Conservation (phyloP, 2,329 filamentous ascomycete species). For the Mollisiaceae sp. region DNA sequence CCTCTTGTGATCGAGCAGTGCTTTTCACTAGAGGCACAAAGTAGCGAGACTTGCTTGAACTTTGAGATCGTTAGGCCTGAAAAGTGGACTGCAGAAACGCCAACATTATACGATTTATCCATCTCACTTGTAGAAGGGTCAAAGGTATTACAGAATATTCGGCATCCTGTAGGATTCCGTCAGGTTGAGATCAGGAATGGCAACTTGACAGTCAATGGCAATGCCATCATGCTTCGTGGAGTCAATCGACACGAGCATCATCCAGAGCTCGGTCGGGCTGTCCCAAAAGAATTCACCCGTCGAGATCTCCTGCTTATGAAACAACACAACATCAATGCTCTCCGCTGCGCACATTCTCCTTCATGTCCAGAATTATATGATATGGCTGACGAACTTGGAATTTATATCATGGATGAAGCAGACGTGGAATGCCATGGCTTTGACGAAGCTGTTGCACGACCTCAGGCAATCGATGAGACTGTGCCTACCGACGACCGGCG, state of each 20-base stretch:
- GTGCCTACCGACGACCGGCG: conserved; percentile 66
- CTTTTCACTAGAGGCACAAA: not conserved
- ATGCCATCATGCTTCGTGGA: conserved; percentile 64
- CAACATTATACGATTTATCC: conserved; percentile 62
- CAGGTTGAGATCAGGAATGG: conserved; percentile 66
- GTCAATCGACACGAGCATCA: conserved; percentile 76
- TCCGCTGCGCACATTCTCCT: conserved; percentile 72
- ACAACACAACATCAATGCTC: conserved; percentile 68
- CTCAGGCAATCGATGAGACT: conserved; percentile 57
- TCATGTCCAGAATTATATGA: conserved; percentile 65
- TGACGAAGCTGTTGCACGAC: conserved; percentile 48
- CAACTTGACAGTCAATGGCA: conserved; percentile 66
- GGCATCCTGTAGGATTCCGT: conserved; percentile 66
- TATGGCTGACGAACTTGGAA: conserved; percentile 67
- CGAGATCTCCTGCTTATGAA: conserved; percentile 60
- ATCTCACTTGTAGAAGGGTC: conserved; percentile 49
- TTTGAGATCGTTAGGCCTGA: conserved; percentile 53
- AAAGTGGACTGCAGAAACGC: conserved; percentile 74
- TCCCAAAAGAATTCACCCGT: conserved; percentile 56
- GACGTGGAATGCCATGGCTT: conserved; percentile 60
- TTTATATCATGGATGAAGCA: conserved; percentile 63
- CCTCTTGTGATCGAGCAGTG: conserved; percentile 3
- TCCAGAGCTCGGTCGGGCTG: conserved; percentile 57
- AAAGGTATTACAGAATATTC: conserved; percentile 40
- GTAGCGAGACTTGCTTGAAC: not conserved